Conservation (phyloP, 148 eudicot genomes). For the Diospyros kaki region DNA sequence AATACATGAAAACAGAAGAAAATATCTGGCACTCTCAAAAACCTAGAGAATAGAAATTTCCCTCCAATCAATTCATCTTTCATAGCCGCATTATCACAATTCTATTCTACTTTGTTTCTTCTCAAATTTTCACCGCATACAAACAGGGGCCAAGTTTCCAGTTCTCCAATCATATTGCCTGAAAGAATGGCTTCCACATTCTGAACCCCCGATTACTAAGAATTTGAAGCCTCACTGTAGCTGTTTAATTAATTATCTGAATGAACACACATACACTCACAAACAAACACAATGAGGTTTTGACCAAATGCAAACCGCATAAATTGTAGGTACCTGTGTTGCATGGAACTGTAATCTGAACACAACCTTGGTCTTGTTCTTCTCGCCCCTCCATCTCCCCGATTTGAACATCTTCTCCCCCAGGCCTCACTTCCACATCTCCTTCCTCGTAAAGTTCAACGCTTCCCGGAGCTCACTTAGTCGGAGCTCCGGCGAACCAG, state of each 20-base stretch:
- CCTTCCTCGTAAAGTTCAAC: not conserved
- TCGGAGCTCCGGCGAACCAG: conserved; percentile 48
- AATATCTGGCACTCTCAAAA: not conserved
- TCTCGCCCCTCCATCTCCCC: conserved; percentile 87
- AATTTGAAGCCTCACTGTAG: not conserved
- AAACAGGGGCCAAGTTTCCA: not conserved
- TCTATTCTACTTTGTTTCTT: not conserved
- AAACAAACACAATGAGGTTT: not conserved
- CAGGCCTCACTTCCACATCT: conserved; percentile 19
- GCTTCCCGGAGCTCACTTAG: conserved; percentile 28
- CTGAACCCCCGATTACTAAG: not conserved
- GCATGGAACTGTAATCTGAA: conserved; percentile 87
- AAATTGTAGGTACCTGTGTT: conserved; percentile 55
- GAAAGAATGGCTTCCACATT: not conserved
- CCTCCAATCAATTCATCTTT: not conserved
- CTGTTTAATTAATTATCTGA: not conserved
- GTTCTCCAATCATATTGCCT: conserved; percentile 10
- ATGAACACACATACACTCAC: not conserved
- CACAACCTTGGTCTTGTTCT: conserved; percentile 56
- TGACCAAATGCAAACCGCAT: not conserved
- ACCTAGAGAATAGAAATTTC: not conserved
- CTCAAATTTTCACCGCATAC: not conserved
- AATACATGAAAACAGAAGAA: not conserved
- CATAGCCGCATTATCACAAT: not conserved
- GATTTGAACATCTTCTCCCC: conserved; percentile 48